Base-by-base conservation (phyloP, 495 filamentous ascomycete species). In the Lineolata rhizophorae region DNA sequence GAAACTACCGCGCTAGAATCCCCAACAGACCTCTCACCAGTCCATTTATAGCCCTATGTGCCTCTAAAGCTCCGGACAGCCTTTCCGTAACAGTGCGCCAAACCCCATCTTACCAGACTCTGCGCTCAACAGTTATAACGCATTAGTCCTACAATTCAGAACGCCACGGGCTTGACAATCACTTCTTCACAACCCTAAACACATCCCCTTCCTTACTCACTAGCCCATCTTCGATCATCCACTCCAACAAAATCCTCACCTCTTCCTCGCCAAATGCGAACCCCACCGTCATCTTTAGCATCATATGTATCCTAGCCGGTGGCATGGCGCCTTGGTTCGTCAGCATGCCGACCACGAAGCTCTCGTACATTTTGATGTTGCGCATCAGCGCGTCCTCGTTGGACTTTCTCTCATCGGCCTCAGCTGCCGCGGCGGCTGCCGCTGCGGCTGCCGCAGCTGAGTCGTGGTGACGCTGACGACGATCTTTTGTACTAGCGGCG, bases 261-360 rank as follows among this genome's bases (percentile, higher is more conserved):
- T 79, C 72, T 44, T 76, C 72, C 21, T 62, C 62, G 18, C 65
- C 65, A 58, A 67, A 92, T 10, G 79, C 70, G 44, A 93, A 94
- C 10, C 79, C 83, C 18, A 95, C 72, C 18, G 80, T 62, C 61
- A 97, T 76, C 49, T 75, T 77, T 60, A 97, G 57, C 79, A 95
- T 92, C 75, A 84, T 85, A 3, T 70, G 61, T 36, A 97, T 84
- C 52, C 78, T 69, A 44, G 64, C 63, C 38, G 80, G 46, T 29
- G 75, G 67, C 76, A 91, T 90, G 18, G 71, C 55, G 4, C 76
- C 78, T 36, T 74, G 65, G 49, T 95, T 94, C 36, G 78, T 95
- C 54, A 99, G 55, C 85, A 99, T 94, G 28, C 77, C 80, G 31
- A 78, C 58, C 36, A 99, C 79, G 47, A 87, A 94, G 47, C 79